Base-by-base conservation (phyloP, 768 basidiomycete species). In the Amanita phalloides region DNA sequence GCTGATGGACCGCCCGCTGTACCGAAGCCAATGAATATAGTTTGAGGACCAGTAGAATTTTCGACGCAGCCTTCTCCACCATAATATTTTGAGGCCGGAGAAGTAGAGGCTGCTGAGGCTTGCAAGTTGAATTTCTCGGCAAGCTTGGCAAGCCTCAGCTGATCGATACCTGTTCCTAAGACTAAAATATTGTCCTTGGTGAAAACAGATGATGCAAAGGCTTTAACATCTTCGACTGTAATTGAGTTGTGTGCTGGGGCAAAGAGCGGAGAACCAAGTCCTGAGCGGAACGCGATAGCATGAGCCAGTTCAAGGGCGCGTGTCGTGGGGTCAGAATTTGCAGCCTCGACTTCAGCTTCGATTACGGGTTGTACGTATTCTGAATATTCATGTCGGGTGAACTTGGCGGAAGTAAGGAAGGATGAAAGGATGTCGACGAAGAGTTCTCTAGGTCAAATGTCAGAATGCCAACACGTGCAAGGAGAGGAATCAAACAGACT, bases 401-500 rank as follows among this genome's bases (percentile, higher is more conserved):
- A 93, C 64, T 86, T 86, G 51, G 89, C 78, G 20, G 90, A 85
- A 48, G 84, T 82, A 62, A 96, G 67, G 67, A 88, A 84, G 35
- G 88, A 87, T 26, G 90, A 75, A 57, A 99, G 81, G 56, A 95
- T 72, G 61, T 92, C 84, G 32, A 94, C 83, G 71, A 99, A 98
- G 5, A 52, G 32, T 6, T 52, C 43, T 45, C 35, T 45, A 33
- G 30, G 30, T 20, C 17, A n/a, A 25, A n/a, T 32, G 26, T 52
- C 3, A 44, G 43, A 14, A 14, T 6, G 44, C 17, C 23, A 32
- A 21, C 14, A 13, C 17, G 23, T 21, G 14, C 36, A 21, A 33
- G 48, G 47, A 25, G 42, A 47, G 47, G 21, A 42, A 20, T 14
- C 53, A 33, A 9, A 88, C 92, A 71, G 66, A 97, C 95, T 96